Conservation (phyloP, 257 asterid genomes). For the Solanum piurae region DNA sequence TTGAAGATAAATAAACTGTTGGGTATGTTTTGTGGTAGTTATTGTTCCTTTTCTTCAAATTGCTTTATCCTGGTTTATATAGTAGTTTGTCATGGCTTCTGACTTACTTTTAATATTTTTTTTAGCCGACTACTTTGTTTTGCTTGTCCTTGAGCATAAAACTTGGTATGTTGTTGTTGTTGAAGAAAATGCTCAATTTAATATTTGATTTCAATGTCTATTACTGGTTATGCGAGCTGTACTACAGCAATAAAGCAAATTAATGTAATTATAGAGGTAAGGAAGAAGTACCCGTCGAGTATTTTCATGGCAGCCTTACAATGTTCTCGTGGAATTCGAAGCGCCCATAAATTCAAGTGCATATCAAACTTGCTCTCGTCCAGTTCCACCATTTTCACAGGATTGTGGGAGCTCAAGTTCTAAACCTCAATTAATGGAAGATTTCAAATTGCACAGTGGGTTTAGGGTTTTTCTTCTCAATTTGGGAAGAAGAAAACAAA, state of each 20-base stretch:
- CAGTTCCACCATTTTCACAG: constrained; percentile 10
- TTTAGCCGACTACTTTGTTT: not conserved
- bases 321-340: constrained; percentile 68
- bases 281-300: constrained; percentile 48
- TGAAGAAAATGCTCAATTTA: not conserved
- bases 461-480: not conserved
- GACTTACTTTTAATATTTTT: not conserved
- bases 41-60: not conserved
- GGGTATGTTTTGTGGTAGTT: not conserved
- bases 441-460: not conserved
- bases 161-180: not conserved
- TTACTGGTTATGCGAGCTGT: not conserved
- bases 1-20: not conserved
- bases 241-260: not conserved
- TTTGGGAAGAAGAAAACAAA: not conserved
- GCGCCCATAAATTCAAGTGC: constrained; percentile 55
- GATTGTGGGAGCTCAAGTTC: not conserved
- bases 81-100: not conserved
- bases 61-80: not conserved
- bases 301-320: constrained; percentile 70
- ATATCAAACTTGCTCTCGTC: constrained; percentile 58
- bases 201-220: not conserved
- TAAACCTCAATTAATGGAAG: not conserved
- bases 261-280: not conserved
- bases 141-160: not conserved